Base-by-base conservation (phyloP, 1,139 yeast species). In the Barnettozyma hawaiiensis region DNA sequence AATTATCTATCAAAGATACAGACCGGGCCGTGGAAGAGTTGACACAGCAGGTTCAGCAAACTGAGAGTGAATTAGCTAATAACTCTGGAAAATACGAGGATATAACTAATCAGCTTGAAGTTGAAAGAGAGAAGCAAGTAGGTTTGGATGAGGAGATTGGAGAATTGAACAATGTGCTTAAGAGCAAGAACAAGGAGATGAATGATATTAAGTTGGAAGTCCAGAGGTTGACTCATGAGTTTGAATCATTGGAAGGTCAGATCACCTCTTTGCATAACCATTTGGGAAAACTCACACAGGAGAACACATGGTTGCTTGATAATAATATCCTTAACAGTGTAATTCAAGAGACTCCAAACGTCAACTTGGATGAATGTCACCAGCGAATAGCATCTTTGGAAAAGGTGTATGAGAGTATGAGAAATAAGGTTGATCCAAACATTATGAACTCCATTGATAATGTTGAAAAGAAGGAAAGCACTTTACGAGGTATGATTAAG, bases 391-490 rank as follows among this genome's bases (percentile, higher is more conserved):
- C 64, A 11, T 71, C 74, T 33, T 71, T 87, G 49, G 69, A 74
- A 35, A 86, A 77, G 24, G 74, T 80, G 47, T 80, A 80, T 56
- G 75, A 77, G 47, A 78, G 78, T n/a, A 80, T 90, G 85, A 83
- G 78, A 65, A 73, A 90, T 47, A 85, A 81, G 52, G 96, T 92
- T 24, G 90, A 90, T 57, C 75, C 85, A 11, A 85, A 89, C 57
- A 92, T 92, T 49, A 86, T 90, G 90, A 81, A 82, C 55, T 85
- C 89, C 87, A 87, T 94, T 52, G 97, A 90, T 56, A 85, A 83
- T 51, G 95, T 89, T 18, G 97, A 90, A 60, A 85, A 84, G 70
- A 87, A 89, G 59, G 97, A 90, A 60, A 64, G 72, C 2, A 73
- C 92, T 8, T 71, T 94, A 54, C 81, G 78, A 53, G 75, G 77